Percentiles rank a stretch among this genome's conserved stretches.
Evolutionary conservation across 1,284 basidiomycete species (phyloP).

Genomic region (Ustilago bromivora): DNA sequence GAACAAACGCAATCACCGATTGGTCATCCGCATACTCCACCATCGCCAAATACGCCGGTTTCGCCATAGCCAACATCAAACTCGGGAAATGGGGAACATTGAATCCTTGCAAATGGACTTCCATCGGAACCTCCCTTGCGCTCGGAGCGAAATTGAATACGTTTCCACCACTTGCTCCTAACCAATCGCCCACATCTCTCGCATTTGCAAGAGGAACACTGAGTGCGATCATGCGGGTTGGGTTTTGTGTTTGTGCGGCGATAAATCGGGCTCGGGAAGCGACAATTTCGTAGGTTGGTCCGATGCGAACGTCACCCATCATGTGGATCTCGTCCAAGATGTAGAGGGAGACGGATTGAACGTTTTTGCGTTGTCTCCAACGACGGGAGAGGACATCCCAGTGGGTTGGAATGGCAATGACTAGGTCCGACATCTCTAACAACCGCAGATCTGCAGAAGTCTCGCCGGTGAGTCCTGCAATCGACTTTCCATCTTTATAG

Average conservation of each 20-base stretch:
- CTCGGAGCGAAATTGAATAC: slow-evolving; percentile 98
- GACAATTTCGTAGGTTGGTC: slow-evolving; percentile 94
- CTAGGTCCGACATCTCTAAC: slow-evolving; percentile 80
- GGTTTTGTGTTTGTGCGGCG: slow-evolving; percentile 89
- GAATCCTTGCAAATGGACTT: slow-evolving; percentile 96
- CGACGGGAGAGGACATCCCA: slow-evolving; percentile 97
- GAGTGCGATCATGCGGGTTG: slow-evolving; percentile 92
- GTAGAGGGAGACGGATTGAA: slow-evolving; percentile 89
- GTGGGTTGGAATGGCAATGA: slow-evolving; percentile 88
- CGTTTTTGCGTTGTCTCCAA: slow-evolving; percentile 97
- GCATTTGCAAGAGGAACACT: slow-evolving; percentile 96
- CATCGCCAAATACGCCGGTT: slow-evolving; percentile 94
- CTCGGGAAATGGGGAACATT: slow-evolving; percentile 96
- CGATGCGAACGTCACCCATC: slow-evolving; percentile 86
- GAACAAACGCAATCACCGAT: slow-evolving; percentile 92
- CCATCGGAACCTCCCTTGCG: slow-evolving; percentile 93
- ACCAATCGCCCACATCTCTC: slow-evolving; percentile 96
- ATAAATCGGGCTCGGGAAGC: slow-evolving; percentile 95
- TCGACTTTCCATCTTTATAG: slow-evolving; percentile 88
- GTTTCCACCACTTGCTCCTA: slow-evolving; percentile 86
- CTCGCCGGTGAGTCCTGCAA: slow-evolving; percentile 92
- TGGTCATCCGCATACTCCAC: slow-evolving; percentile 86
- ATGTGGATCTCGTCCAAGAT: slow-evolving; percentile 96
- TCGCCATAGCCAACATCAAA: slow-evolving; percentile 98
- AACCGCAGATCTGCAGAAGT: slow-evolving; percentile 91